A percentile compares a stretch with the other conserved stretches of the same genome.
Evolutionary conservation across 257 asterid species (phyloP).

Genomic region (Capsicum rhomboideum): DNA sequence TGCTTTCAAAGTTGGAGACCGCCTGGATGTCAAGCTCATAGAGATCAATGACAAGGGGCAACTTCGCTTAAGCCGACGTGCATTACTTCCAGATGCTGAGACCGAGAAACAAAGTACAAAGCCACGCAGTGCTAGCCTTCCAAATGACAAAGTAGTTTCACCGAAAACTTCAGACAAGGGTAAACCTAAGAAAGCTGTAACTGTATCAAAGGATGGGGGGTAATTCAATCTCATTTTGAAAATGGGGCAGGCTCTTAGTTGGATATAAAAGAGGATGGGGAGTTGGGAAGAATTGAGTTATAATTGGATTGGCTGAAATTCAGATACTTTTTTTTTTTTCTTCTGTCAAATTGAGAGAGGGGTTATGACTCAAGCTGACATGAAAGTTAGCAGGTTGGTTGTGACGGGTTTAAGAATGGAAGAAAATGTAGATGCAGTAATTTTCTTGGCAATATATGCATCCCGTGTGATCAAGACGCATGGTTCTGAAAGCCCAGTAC

Average conservation of each 20-base stretch:
- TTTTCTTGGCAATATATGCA: background rate
- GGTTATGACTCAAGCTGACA: background rate
- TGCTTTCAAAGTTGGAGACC: conserved; percentile 89
- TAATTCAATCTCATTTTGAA: background rate
- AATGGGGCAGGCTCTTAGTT: background rate
- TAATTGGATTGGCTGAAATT: background rate
- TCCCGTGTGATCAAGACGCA: background rate
- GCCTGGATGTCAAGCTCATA: conserved; percentile 87
- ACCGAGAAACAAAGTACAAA: conserved; percentile 39
- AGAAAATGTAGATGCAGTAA: background rate
- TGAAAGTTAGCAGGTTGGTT: background rate
- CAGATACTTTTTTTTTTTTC: background rate
- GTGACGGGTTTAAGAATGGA: background rate
- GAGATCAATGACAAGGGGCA: conserved; percentile 91
- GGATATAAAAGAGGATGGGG: background rate
- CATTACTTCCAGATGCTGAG: conserved; percentile 69
- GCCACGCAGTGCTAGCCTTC: conserved; percentile 24
- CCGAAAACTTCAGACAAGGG: conserved; percentile 34
- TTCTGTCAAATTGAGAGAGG: background rate
- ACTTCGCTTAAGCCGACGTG: conserved; percentile 88
- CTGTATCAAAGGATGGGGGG: conserved; percentile 14
- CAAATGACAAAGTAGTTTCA: conserved; percentile 25
- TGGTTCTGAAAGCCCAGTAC: background rate
- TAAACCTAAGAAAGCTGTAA: conserved; percentile 22
- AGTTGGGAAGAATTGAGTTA: background rate